phyloP scores from a whole-genome alignment of 345 rosid species.

The Boechera stricta region DNA sequence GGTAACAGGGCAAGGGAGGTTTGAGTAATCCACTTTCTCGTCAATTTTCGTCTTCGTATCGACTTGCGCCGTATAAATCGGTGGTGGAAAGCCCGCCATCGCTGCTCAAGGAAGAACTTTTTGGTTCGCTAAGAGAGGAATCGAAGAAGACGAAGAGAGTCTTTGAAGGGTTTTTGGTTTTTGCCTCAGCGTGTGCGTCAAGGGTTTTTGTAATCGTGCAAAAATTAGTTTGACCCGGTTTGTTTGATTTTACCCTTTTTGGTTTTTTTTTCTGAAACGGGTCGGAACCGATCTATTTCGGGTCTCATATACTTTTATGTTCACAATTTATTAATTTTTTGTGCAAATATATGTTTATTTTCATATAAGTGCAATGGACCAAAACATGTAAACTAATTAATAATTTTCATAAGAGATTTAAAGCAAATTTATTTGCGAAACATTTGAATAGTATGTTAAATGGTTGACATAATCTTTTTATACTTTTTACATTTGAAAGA shows the following conservation, averaged over 20 bases:
- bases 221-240: not conserved
- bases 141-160: slow-evolving; percentile 1
- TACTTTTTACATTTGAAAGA: no score
- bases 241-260: not conserved
- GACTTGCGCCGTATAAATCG: slow-evolving; percentile 21
- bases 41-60: slow-evolving; percentile 38
- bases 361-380: no score
- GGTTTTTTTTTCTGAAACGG: not conserved
- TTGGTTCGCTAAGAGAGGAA: not conserved
- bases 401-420: no score
- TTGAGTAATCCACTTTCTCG: slow-evolving; percentile 68
- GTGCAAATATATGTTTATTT: no score
- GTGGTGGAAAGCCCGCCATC: slow-evolving; percentile 58
- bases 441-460: no score
- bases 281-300: not conserved
- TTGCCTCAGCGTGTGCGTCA: not conserved
- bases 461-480: no score
- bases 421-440: no score
- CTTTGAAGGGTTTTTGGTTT: slow-evolving; percentile 8
- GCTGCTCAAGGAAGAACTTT: slow-evolving; percentile 6
- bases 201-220: not conserved
- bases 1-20: slow-evolving; percentile 83
- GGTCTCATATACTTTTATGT: not conserved
- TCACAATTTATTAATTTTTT: no score
- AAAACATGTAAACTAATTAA: no score